Base-by-base conservation (phyloP, 257 asterid species). In the Schizonepeta tenuifolia region DNA sequence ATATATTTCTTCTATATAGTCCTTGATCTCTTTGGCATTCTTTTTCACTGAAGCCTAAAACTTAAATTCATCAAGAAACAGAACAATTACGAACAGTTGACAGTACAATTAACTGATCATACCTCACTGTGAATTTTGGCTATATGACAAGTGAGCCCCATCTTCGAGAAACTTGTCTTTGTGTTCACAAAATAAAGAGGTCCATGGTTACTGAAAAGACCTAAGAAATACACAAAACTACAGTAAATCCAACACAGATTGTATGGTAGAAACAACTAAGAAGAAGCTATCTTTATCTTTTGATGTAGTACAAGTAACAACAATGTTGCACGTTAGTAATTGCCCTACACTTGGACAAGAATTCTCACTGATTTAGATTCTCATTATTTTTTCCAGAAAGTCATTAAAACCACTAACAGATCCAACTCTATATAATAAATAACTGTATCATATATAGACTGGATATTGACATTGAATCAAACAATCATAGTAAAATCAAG, bases 101-200 rank as follows among this genome's bases (percentile, higher is more conserved):
- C 35, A 67, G 41, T 41, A 41, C 2, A 47, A 54, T 63, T 68
- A 55, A 47, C 26, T 10, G 49, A 55, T 56, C 62, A 47, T 77
- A 85, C 90, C 88, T 85, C 90, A 28, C 90, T 86, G 84, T 86
- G 91, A 75, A 86, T 86, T 74, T 83, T 86, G 68, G 88, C 88
- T 38, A 94, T 94, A 79, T 94, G 99, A 79, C 98, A 94, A 31
- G 96, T 80, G 70, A 94, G 95, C 43, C 99, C 99, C 96, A 94
- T 81, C 88, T 89, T 94, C 12, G 86, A 91, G 79, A 94, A 90
- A 77, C 89, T 76, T 21, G 95, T 82, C 84, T 91, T 94, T 17
- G 91, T 88, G 79, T 74, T 82, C 76, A 88, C 85, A 35, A 94
- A 94, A 77, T 94, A 94, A 59, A 94, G 95, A 73, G 92, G 90